Conservation (phyloP, 116 monocot species). For the Trichopus zeylanicus region DNA sequence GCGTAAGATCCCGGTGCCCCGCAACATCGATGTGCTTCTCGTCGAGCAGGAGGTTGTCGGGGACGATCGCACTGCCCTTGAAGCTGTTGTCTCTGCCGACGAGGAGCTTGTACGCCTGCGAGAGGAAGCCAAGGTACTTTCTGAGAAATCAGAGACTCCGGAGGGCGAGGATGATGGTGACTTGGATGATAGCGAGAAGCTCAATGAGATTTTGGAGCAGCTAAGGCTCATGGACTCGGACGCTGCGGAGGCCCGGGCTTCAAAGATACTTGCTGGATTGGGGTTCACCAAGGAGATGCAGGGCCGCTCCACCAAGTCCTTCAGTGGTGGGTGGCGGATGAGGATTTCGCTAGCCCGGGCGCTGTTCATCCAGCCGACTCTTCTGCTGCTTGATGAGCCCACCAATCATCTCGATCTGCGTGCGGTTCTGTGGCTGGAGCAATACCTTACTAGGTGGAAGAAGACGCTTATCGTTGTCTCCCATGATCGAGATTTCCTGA, state of each 20-base stretch:
- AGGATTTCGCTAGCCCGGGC: conserved; percentile 87
- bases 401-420: conserved; percentile 90
- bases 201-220: conserved; percentile 61
- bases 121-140: conserved; percentile 40
- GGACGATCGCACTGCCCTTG: conserved; percentile 58
- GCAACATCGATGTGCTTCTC: conserved; percentile 67
- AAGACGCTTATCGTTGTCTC: conserved; percentile 95
- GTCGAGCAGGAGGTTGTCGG: conserved; percentile 91
- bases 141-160: conserved; percentile 5
- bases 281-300: conserved; percentile 91
- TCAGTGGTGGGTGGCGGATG: conserved; percentile 98
- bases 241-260: conserved; percentile 74
- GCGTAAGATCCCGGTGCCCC: conserved; percentile 74
- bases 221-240: conserved; percentile 68
- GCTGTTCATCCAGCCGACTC: conserved; percentile 82
- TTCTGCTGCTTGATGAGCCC: conserved; percentile 76
- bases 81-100: conserved; percentile 82
- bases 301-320: conserved; percentile 54
- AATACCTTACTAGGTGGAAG: conserved; percentile 92
- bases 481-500: conserved; percentile 90
- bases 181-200: conserved; percentile 47
- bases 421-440: conserved; percentile 86
- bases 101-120: conserved; percentile 63
- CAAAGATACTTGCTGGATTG: conserved; percentile 77
- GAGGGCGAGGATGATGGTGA: conserved; percentile 9